Conservation (phyloP, 805 yeast genomes). For the Yamadazyma philogaea region DNA sequence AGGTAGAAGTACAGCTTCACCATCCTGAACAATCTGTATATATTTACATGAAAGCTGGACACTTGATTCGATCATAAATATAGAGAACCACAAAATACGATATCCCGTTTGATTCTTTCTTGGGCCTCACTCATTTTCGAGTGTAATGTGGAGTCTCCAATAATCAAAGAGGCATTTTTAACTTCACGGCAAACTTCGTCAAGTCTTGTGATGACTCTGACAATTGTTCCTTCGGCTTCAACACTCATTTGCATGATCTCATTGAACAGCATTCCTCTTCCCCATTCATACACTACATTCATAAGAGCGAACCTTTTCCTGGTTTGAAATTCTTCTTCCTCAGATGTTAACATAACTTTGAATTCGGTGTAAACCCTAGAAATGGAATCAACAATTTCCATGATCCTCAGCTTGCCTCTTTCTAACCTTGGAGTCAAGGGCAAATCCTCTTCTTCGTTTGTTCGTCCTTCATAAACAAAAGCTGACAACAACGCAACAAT, state of each 20-base stretch:
- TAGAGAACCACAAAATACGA: slow-evolving; percentile 93
- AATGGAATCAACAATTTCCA: slow-evolving; percentile 64
- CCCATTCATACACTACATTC: slow-evolving; percentile 98
- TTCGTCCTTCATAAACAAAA: slow-evolving; percentile 87
- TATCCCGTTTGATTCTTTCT: slow-evolving; percentile 92
- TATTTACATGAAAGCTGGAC: neutral
- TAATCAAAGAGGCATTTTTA: slow-evolving; percentile 86
- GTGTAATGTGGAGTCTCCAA: slow-evolving; percentile 90
- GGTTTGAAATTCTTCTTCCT: slow-evolving; percentile 81
- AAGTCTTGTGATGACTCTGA: slow-evolving; percentile 87
- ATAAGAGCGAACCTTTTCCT: slow-evolving; percentile 84
- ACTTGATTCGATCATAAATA: slow-evolving; percentile 50
- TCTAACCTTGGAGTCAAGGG: slow-evolving; percentile 77
- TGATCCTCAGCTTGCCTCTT: slow-evolving; percentile 60
- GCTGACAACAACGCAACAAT: slow-evolving; percentile 92
- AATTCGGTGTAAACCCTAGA: slow-evolving; percentile 59
- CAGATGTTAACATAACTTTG: slow-evolving; percentile 74
- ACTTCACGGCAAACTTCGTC: slow-evolving; percentile 96
- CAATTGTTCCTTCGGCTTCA: slow-evolving; percentile 95
- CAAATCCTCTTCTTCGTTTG: slow-evolving; percentile 60
- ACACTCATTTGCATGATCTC: slow-evolving; percentile 86
- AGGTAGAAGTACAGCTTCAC: neutral
- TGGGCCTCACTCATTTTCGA: slow-evolving; percentile 89
- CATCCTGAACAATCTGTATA: neutral
- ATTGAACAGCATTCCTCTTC: slow-evolving; percentile 84